Conservation (phyloP, 345 rosid genomes). For the Triadica sebifera region DNA sequence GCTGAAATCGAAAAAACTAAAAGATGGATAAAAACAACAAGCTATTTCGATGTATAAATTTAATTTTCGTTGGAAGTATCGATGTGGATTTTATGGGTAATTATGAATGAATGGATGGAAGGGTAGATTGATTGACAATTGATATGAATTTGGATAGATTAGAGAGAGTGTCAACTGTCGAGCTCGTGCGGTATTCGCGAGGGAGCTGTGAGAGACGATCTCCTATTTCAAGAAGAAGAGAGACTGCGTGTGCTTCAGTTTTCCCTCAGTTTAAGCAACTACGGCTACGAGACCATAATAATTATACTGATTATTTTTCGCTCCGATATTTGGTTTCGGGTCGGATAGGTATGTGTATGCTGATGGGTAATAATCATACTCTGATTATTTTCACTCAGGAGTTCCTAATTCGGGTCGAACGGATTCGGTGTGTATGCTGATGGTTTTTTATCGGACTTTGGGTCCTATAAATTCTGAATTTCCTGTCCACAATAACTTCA, state of each 20-base stretch:
- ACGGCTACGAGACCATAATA: too few species aligned
- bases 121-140: neutral
- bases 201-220: neutral
- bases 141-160: too few species aligned
- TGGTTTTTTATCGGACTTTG: too few species aligned
- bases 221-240: neutral
- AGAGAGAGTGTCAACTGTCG: neutral
- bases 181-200: neutral
- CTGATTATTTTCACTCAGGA: too few species aligned
- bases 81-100: neutral
- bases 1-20: neutral
- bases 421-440: too few species aligned
- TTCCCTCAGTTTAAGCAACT: neutral
- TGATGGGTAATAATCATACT: too few species aligned
- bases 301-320: too few species aligned
- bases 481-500: too few species aligned
- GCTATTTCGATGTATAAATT: neutral
- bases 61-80: neutral
- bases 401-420: too few species aligned
- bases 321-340: too few species aligned
- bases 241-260: neutral
- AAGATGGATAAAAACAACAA: neutral
- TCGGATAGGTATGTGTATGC: too few species aligned
- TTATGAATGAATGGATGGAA: neutral
- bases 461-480: too few species aligned